These are phyloP conservation scores for Opeltia flavorubescens DNA, from an alignment of 495 filamentous ascomycete species.

Conservation along the genomic window DNA sequence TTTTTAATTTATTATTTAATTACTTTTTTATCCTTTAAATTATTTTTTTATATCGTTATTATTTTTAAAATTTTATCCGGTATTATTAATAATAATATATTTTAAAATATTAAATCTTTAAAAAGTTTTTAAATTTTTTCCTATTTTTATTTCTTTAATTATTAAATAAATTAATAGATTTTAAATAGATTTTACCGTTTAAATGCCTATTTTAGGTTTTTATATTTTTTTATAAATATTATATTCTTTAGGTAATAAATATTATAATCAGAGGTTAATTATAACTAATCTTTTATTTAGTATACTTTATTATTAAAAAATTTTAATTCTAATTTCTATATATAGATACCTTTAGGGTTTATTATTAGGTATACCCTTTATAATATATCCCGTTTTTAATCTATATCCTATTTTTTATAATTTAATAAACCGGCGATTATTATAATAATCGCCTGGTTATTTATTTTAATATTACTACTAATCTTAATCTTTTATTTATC, in stretches of 20 bases:
- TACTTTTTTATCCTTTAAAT: conserved; percentile 1
- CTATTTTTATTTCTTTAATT: too few species aligned
- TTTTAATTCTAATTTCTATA: background rate
- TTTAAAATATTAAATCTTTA: background rate
- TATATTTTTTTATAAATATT: background rate
- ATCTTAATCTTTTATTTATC: background rate
- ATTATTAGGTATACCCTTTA: background rate
- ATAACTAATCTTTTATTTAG: too few species aligned
- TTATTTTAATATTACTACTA: background rate
- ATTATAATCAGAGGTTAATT: too few species aligned
- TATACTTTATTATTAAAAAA: background rate
- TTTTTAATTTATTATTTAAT: conserved; percentile 10
- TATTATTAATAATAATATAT: background rate
- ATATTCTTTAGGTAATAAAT: too few species aligned
- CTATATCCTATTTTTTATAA: background rate
- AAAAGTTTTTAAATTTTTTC: too few species aligned
- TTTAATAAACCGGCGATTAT: too few species aligned
- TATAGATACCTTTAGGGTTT: background rate
- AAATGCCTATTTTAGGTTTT: too few species aligned
- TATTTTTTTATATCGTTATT: background rate
- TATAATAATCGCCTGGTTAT: too few species aligned
- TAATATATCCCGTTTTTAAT: background rate
- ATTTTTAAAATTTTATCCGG: background rate
- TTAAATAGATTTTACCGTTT: too few species aligned
- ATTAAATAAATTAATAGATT: background rate